Evolutionary conservation across 2,329 filamentous ascomycete species (phyloP).

Genomic region (Septoria linicola): DNA sequence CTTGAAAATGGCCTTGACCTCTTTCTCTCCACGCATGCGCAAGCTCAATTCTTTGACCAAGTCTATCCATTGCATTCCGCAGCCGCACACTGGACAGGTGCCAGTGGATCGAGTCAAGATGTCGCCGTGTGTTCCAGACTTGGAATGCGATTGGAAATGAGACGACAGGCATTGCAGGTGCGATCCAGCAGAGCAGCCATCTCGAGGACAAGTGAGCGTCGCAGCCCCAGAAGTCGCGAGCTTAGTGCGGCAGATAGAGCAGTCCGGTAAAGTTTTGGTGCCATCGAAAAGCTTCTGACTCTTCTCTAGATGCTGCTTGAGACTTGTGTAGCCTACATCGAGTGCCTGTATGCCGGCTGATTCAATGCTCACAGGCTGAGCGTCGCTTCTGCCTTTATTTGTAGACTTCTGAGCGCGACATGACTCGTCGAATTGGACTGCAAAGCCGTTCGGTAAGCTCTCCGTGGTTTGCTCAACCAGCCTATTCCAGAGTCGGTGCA

Average conservation of each 20-base stretch:
- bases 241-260: slow-evolving; percentile 50
- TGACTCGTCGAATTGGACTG: slow-evolving; percentile 40
- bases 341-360: slow-evolving; percentile 45
- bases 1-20: slow-evolving; percentile 68
- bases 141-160: slow-evolving; percentile 44
- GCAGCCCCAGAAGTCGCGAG: slow-evolving; percentile 43
- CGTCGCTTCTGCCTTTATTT: slow-evolving; percentile 6
- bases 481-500: slow-evolving; percentile 65
- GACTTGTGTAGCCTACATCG: slow-evolving; percentile 53
- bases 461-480: slow-evolving; percentile 55
- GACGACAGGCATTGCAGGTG: slow-evolving; percentile 59
- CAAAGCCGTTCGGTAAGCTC: slow-evolving; percentile 50
- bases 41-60: slow-evolving; percentile 82
- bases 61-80: slow-evolving; percentile 65
- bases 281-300: slow-evolving; percentile 45
- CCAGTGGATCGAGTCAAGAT: slow-evolving; percentile 59
- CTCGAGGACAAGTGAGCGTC: slow-evolving; percentile 53
- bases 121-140: slow-evolving; percentile 29
- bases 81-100: slow-evolving; percentile 67
- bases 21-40: slow-evolving; percentile 66
- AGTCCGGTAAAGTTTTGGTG: slow-evolving; percentile 39
- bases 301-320: slow-evolving; percentile 55
- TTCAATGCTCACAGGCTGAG: slow-evolving; percentile 1
- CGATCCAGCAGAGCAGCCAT: slow-evolving; percentile 49
- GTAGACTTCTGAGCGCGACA: slow-evolving; percentile 15